Evolutionary conservation across 1,139 yeast species (phyloP).

Genomic region (Hansenula lynferdii): DNA sequence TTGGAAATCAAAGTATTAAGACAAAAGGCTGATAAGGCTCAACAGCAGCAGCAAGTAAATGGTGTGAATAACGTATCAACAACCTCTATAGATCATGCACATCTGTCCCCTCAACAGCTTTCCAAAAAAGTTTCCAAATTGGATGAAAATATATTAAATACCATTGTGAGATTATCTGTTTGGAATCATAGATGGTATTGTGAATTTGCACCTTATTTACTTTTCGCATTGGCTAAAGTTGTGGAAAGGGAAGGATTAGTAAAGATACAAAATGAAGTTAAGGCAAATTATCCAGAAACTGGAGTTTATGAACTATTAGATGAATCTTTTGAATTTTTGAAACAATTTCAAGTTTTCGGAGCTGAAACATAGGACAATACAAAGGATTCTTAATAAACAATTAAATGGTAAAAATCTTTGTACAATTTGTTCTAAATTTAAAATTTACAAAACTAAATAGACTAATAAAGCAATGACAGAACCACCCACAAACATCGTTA

Average conservation of each 20-base stretch:
- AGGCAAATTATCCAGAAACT: slow-evolving; percentile 58
- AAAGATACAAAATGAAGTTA: slow-evolving; percentile 71
- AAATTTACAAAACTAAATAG: not conserved
- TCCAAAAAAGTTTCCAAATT: slow-evolving; percentile 42
- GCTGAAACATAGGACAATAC: slow-evolving; percentile 18
- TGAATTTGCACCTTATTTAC: slow-evolving; percentile 73
- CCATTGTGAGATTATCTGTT: slow-evolving; percentile 71
- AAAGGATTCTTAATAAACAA: not conserved
- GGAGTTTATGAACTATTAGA: slow-evolving; percentile 58
- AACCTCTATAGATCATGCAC: slow-evolving; percentile 5
- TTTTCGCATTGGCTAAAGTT: slow-evolving; percentile 50
- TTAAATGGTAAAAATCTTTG: too few relatives aligned
- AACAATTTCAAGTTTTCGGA: slow-evolving; percentile 38
- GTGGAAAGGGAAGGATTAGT: slow-evolving; percentile 75
- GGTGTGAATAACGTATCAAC: slow-evolving; percentile 10
- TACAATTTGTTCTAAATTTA: not conserved
- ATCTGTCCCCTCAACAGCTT: slow-evolving; percentile 28
- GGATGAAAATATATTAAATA: slow-evolving; percentile 61
- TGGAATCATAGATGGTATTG: slow-evolving; percentile 99
- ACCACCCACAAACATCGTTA: slow-evolving; percentile 66
- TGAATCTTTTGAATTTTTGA: slow-evolving; percentile 45
- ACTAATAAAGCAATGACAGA: slow-evolving; percentile 46
- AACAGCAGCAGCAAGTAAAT: slow-evolving; percentile 3
- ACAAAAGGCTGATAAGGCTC: slow-evolving; percentile 6
- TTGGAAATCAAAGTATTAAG: slow-evolving; percentile 19